phyloP scores from a whole-genome alignment of 148 eudicot genomes.

The Rhododendron griersonianum region DNA sequence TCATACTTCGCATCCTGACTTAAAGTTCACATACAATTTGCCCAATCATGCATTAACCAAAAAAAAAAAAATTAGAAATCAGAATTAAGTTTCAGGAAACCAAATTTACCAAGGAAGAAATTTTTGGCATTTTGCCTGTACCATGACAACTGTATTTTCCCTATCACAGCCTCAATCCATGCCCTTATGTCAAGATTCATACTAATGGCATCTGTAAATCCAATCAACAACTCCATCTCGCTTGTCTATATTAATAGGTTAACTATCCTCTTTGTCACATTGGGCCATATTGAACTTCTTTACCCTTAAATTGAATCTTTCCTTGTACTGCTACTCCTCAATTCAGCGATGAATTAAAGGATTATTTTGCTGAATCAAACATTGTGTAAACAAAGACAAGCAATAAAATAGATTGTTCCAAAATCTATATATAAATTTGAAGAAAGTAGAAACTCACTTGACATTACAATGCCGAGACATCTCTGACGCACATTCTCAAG shows the following conservation, averaged over 20 bases:
- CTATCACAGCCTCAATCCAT: not conserved
- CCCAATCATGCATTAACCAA: not conserved
- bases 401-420: not conserved
- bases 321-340: not conserved
- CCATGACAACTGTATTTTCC: not conserved
- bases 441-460: conserved; percentile 35
- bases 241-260: not conserved
- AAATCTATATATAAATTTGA: not conserved
- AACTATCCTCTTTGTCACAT: not conserved
- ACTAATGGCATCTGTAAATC: not conserved
- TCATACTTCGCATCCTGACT: not conserved
- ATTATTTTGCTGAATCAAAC: not conserved
- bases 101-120: not conserved
- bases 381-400: not conserved
- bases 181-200: not conserved
- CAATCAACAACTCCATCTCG: not conserved
- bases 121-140: not conserved
- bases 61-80: not conserved
- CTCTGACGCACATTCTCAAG: conserved; percentile 52
- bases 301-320: not conserved
- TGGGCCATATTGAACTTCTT: not conserved
- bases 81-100: not conserved
- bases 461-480: conserved; percentile 45
- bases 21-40: not conserved
- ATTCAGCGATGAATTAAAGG: not conserved